Base-by-base conservation (phyloP, 805 yeast species). In the Metschnikowia hibisci region DNA sequence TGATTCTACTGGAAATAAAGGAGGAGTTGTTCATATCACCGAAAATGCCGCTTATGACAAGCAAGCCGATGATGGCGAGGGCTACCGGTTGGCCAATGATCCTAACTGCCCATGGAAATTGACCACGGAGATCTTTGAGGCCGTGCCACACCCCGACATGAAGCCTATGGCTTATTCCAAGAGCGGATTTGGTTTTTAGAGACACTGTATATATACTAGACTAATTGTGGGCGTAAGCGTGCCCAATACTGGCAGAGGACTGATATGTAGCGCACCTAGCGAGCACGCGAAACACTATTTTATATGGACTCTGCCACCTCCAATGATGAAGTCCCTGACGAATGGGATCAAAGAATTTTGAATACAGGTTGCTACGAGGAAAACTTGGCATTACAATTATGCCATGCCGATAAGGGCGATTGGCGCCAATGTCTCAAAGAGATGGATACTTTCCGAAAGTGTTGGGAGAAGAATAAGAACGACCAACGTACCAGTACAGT, bases 161-260 rank as follows among this genome's bases (percentile, higher is more conserved):
- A 87, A 83, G 54, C 97, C 99, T 34, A 91, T 91, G 99, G 96
- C 96, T 1, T 90, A 90, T 60, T 63, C 72, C 27, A 69, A 69
- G 58, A 62, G 69, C 42, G 74, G 74, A 11, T 68, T 69, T 44
- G 74, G 73, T 1, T 69, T 64, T 43, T 69, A 54, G 27, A 31
- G 39, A 35, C 39, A 26, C 18, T 35, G 32, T 35, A 35, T 16
- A 35, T 35, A 35, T 27, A 35, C 28, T 14, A 23, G 12, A 23
- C n/a, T 12, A n/a, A 11, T n/a, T 20, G 37, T 23, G 14, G 22
- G 20, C 20, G 27, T 15, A 8, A 20, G 23, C n/a, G n/a, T 13
- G 38, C 30, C n/a, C 13, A 12, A 12, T 25, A 11, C 31, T 18
- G 34, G 34, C 23, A 2, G 23, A 20, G 8, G 23, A 20, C n/a